These are phyloP conservation scores for Piloderma croceum DNA, from an alignment of 768 basidiomycete genomes.

Conservation along the genomic window DNA sequence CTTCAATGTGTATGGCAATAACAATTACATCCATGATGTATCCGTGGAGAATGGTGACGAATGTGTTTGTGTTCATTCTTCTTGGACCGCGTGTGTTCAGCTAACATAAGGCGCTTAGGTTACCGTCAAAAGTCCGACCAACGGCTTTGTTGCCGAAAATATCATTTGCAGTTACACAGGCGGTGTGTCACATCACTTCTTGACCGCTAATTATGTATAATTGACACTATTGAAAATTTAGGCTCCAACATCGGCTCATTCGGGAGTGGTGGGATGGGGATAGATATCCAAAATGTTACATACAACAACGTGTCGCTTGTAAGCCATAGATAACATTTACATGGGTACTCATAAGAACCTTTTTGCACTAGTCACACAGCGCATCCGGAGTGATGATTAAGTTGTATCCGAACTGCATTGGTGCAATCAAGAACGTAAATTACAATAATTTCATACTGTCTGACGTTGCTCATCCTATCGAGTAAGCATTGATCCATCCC, in stretches of 20 bases:
- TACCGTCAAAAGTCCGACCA: conserved; percentile 28
- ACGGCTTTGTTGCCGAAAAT: conserved; percentile 1
- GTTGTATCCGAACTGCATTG: conserved; percentile 17
- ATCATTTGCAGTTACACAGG: conserved; percentile 1
- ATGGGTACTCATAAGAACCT: neutral
- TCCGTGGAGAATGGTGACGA: conserved; percentile 28
- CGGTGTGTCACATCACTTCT: neutral
- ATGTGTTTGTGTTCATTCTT: conserved; percentile 20
- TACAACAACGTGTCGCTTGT: conserved; percentile 13
- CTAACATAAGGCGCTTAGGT: too few species aligned
- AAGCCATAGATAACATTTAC: neutral
- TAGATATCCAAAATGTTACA: conserved; percentile 18
- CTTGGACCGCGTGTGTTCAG: too few species aligned
- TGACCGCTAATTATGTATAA: neutral
- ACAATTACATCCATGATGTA: conserved; percentile 29
- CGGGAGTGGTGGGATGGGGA: conserved; percentile 15
- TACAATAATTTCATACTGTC: conserved; percentile 14
- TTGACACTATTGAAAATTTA: conserved; percentile 13
- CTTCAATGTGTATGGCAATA: conserved; percentile 24
- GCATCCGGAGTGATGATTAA: conserved; percentile 21
- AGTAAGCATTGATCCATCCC: neutral
- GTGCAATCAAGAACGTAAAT: conserved; percentile 17
- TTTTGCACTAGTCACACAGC: conserved; percentile 12
- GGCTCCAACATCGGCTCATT: conserved; percentile 23
- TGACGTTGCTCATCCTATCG: conserved; percentile 6